phyloP scores from a whole-genome alignment of 495 filamentous ascomycete genomes.

The Neurospora tetrasperma region DNA sequence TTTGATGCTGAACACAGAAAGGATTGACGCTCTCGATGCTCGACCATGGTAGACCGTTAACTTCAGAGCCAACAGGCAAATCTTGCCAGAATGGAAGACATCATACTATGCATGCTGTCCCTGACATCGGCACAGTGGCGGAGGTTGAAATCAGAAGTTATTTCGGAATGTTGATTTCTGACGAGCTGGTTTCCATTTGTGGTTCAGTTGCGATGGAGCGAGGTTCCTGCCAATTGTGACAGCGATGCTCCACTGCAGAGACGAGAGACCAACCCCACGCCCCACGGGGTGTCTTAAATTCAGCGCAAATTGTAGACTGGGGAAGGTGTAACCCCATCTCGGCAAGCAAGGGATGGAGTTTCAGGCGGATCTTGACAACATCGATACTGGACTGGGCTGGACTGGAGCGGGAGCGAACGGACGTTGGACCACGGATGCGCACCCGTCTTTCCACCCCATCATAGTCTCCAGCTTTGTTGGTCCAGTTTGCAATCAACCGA shows the following conservation, averaged over 20 bases:
- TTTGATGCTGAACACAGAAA: not conserved
- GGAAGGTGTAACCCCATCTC: slow-evolving; percentile 13
- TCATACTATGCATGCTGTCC: not conserved
- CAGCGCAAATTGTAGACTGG: slow-evolving; percentile 1
- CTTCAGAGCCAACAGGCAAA: not conserved
- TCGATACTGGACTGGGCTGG: too few species aligned
- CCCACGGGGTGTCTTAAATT: slow-evolving; percentile 18
- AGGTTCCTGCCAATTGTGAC: not conserved
- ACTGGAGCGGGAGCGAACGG: not conserved
- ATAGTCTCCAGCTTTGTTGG: not conserved
- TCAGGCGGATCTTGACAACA: too few species aligned
- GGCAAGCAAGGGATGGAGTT: not conserved
- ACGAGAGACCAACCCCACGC: slow-evolving; percentile 17
- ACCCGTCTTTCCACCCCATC: not conserved
- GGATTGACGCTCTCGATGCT: not conserved
- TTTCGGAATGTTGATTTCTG: not conserved
- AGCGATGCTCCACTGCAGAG: not conserved
- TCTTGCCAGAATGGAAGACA: not conserved
- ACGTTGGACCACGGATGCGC: not conserved
- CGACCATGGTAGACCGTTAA: not conserved
- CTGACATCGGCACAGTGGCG: not conserved
- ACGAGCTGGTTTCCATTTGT: not conserved
- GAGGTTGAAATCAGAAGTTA: not conserved
- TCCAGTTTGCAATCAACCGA: not conserved
- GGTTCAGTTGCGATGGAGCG: not conserved